phyloP scores from a whole-genome alignment of 352 stramenopile genomes.

The Phytophthora macrochlamydospora region DNA sequence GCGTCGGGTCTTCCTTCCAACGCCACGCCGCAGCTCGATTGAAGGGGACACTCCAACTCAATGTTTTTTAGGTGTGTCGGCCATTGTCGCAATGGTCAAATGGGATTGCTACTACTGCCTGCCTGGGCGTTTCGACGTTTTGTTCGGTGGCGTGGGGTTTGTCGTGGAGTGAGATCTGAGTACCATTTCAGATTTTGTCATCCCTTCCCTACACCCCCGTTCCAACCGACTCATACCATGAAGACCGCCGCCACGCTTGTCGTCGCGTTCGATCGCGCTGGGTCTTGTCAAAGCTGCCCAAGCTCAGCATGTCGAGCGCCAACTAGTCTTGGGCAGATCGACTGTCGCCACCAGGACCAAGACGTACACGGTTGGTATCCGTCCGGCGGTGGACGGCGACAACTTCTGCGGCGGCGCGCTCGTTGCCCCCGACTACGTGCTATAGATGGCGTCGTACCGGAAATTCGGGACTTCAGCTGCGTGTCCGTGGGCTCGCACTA shows the following conservation, averaged over 20 bases:
- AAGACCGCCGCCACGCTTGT: conserved; percentile 12
- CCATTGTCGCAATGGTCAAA: too few species aligned
- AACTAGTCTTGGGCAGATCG: conserved; percentile 39
- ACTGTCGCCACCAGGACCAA: conserved; percentile 37
- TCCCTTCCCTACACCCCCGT: conserved; percentile 8
- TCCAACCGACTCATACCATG: conserved; percentile 7
- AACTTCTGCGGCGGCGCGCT: conserved; percentile 15
- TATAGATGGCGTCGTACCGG: conserved; percentile 13
- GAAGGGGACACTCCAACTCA: too few species aligned
- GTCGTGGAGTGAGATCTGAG: neutral
- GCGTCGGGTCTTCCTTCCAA: too few species aligned
- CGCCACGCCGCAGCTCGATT: too few species aligned
- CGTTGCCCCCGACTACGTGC: conserved; percentile 11
- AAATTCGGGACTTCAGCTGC: neutral
- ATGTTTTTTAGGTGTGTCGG: too few species aligned
- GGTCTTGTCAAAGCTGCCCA: conserved; percentile 1
- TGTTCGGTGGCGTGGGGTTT: neutral
- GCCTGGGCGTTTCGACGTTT: neutral
- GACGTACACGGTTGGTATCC: conserved; percentile 34
- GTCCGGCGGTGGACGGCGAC: conserved; percentile 15
- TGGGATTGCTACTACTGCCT: too few species aligned
- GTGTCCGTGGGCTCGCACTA: conserved; percentile 22
- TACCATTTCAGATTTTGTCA: conserved; percentile 17
- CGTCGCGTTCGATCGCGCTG: conserved; percentile 10
- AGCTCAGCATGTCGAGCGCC: conserved; percentile 7